phyloP scores from a whole-genome alignment of 345 rosid species.

The Ricinus communis region DNA sequence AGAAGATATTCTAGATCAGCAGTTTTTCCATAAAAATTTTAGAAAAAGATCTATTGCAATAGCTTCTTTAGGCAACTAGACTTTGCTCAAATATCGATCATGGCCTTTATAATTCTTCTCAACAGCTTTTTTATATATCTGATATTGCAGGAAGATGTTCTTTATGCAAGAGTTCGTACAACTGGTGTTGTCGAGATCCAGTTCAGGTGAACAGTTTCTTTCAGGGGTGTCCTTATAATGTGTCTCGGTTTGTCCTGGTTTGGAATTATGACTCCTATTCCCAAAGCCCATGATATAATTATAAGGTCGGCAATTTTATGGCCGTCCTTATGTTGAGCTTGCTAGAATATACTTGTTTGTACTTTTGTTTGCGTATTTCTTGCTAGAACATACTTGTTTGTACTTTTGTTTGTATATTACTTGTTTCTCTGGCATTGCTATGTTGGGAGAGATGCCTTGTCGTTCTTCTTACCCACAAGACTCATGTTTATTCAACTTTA shows the following conservation, averaged over 20 bases:
- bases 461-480: too few species aligned
- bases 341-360: background rate
- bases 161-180: slow-evolving; percentile 94
- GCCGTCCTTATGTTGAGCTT: too few species aligned
- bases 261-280: too few species aligned
- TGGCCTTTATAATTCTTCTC: slow-evolving; percentile 2
- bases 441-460: slow-evolving; percentile 1
- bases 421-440: background rate
- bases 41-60: background rate
- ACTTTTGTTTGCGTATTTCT: background rate
- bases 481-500: background rate
- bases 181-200: slow-evolving; percentile 98
- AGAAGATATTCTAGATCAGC: background rate
- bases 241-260: background rate
- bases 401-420: too few species aligned
- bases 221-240: slow-evolving; percentile 3
- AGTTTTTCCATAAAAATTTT: background rate
- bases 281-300: too few species aligned
- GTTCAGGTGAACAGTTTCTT: slow-evolving; percentile 64
- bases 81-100: background rate
- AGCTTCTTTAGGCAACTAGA: background rate
- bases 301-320: too few species aligned
- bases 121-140: slow-evolving; percentile 9
- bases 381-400: too few species aligned
- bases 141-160: slow-evolving; percentile 78